Base-by-base conservation (phyloP, 305 asterid species). In the Fraxinus platypoda region DNA sequence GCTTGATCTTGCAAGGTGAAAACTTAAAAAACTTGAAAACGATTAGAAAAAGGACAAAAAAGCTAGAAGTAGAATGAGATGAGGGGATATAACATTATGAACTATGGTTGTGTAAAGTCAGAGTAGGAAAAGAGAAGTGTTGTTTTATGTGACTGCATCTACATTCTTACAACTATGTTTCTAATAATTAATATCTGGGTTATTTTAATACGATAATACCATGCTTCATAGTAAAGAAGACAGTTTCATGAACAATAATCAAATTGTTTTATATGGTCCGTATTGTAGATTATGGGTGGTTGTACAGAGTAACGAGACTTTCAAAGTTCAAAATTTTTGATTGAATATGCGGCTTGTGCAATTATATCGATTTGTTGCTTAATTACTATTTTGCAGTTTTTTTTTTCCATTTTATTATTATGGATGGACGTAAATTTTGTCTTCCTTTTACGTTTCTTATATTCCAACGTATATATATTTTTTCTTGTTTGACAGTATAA, bases 401-500 rank as follows among this genome's bases (percentile, higher is more conserved):
- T 25, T 62, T 37, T 37, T 37, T 11, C 74, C 13, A 0, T 64
- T 52, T 37, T 31, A 25, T 35, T 78, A 5, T 43, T 34, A 23
- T 23, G 8, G 21, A 34, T 79, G 34, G 75, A 74, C 31, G 70
- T 57, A 79, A 1, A 77, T 41, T 23, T 80, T 46, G 19, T 38
- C 31, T 62, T 35, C 46, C 41, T 33, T 78, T 72, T 26, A 74
- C 54, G 2, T 81, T 81, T 74, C 34, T 0, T 75, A 12, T 76
- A 25, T 76, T 33, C 25, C 81, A 76, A 73, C 80, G 4, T 38
- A 12, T 28, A 43, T 41, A 11, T 41, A 35, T 37, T 57, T 33
- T 57, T 79, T 85, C 73, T 78, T 86, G 77, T 86, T 38, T 85
- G 87, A 84, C 95, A 93, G 99, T 92, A 91, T 94, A 84, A 93